Conservation (phyloP, 441 rosid genomes). For the Erodium trifolium region DNA sequence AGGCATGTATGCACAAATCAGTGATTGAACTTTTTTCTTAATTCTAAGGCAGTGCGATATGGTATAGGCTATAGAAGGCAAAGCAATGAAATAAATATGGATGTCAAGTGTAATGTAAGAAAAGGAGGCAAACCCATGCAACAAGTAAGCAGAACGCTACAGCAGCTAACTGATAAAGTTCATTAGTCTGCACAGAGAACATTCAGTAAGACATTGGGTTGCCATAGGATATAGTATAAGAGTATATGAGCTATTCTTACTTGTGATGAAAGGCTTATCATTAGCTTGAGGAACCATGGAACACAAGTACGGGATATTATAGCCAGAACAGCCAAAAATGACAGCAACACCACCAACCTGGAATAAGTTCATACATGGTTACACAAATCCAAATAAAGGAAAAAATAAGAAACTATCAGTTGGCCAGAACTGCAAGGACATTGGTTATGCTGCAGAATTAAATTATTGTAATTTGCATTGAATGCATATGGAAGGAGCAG, state of each 20-base stretch:
- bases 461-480: neutral
- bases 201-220: slow-evolving; percentile 17
- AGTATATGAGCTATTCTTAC: slow-evolving; percentile 28
- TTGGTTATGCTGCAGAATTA: no score
- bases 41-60: neutral
- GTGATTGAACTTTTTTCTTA: neutral
- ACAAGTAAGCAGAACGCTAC: slow-evolving; percentile 97
- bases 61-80: neutral
- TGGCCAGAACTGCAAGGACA: no score
- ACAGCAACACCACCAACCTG: slow-evolving; percentile 70
- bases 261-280: slow-evolving; percentile 90
- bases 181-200: slow-evolving; percentile 69
- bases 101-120: slow-evolving; percentile 10
- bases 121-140: slow-evolving; percentile 73
- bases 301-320: slow-evolving; percentile 77
- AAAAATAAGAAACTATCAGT: neutral
- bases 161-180: slow-evolving; percentile 87
- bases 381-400: neutral
- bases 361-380: slow-evolving; percentile 19
- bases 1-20: slow-evolving; percentile 7
- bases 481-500: neutral
- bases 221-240: slow-evolving; percentile 15
- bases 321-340: slow-evolving; percentile 65
- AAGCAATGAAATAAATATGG: slow-evolving; percentile 1
- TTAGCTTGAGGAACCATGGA: slow-evolving; percentile 91